Evolutionary conservation across 2,329 filamentous ascomycete genomes (phyloP).

Genomic region (Metarhizium brunneum): DNA sequence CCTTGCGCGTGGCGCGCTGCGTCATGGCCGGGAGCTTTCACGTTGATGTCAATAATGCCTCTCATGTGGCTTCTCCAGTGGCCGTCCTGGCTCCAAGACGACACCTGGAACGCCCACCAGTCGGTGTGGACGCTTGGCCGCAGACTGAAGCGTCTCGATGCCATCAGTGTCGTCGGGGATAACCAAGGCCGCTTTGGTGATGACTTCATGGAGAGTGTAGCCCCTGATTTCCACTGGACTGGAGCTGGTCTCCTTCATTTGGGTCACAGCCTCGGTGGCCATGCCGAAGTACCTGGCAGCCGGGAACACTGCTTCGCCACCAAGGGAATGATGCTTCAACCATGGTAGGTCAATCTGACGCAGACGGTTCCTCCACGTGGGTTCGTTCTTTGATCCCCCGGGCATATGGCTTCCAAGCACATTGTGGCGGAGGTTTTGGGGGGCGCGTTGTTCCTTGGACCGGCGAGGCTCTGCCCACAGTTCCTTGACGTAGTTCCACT

Average conservation of each 20-base stretch:
- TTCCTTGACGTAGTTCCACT: background rate
- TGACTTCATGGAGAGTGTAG: constrained; percentile 17
- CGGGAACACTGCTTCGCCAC: background rate
- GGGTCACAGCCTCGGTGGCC: background rate
- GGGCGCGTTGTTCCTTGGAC: too few species aligned
- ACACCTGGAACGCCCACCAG: constrained; percentile 23
- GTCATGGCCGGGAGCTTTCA: background rate
- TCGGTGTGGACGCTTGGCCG: background rate
- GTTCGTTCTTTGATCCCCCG: constrained; percentile 14
- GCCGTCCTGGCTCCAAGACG: constrained; percentile 4
- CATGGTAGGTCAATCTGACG: background rate
- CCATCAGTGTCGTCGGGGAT: constrained; percentile 19
- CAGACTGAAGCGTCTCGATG: constrained; percentile 12
- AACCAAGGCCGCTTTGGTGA: constrained; percentile 19
- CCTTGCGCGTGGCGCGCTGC: constrained; percentile 7
- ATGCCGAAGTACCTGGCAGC: background rate
- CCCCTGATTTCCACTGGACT: constrained; percentile 2
- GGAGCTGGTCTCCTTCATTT: background rate
- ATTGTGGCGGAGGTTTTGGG: constrained; percentile 23
- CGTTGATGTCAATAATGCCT: background rate
- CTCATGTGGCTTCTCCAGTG: background rate
- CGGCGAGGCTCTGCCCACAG: constrained; percentile 12
- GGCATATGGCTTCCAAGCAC: constrained; percentile 28
- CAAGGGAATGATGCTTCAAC: background rate
- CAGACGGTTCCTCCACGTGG: constrained; percentile 29